These are phyloP conservation scores for Hyphopichia burtonii DNA, from an alignment of 1,139 yeast species.

Conservation along the genomic window DNA sequence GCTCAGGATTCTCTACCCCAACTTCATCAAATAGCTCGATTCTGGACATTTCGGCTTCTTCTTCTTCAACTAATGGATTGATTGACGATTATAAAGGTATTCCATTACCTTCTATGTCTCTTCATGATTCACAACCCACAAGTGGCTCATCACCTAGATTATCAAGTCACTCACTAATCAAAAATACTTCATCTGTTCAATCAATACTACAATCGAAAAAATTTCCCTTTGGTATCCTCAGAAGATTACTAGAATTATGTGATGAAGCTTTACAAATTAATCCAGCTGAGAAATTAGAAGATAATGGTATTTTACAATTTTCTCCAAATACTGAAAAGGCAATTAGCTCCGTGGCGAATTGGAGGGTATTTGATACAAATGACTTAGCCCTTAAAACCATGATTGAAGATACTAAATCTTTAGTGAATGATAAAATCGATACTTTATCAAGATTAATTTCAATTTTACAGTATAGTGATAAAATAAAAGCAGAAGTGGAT, in stretches of 20 bases:
- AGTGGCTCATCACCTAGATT: slow-evolving; percentile 17
- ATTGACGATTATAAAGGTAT: slow-evolving; percentile 60
- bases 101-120: slow-evolving; percentile 41
- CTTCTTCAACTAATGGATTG: slow-evolving; percentile 10
- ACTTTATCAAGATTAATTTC: slow-evolving; percentile 75
- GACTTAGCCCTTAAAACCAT: slow-evolving; percentile 65
- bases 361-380: slow-evolving; percentile 56
- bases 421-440: slow-evolving; percentile 68
- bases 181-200: slow-evolving; percentile 29
- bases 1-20: slow-evolving; percentile 7
- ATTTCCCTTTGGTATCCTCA: slow-evolving; percentile 70
- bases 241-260: slow-evolving; percentile 63
- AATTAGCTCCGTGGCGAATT: slow-evolving; percentile 52
- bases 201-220: slow-evolving; percentile 30
- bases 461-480: slow-evolving; percentile 74
- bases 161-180: slow-evolving; percentile 23
- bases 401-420: slow-evolving; percentile 63
- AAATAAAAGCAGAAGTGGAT: slow-evolving; percentile 81
- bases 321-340: slow-evolving; percentile 74
- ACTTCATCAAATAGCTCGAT: slow-evolving; percentile 17
- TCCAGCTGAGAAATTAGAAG: slow-evolving; percentile 47
- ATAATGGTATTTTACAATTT: slow-evolving; percentile 33
- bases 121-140: slow-evolving; percentile 5
- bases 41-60: slow-evolving; percentile 15
- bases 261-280: slow-evolving; percentile 76